A percentile compares a stretch with the other conserved stretches of the same genome.
Conservation (phyloP, 768 basidiomycete genomes). For the Lanmaoa pseudosensibilis region DNA sequence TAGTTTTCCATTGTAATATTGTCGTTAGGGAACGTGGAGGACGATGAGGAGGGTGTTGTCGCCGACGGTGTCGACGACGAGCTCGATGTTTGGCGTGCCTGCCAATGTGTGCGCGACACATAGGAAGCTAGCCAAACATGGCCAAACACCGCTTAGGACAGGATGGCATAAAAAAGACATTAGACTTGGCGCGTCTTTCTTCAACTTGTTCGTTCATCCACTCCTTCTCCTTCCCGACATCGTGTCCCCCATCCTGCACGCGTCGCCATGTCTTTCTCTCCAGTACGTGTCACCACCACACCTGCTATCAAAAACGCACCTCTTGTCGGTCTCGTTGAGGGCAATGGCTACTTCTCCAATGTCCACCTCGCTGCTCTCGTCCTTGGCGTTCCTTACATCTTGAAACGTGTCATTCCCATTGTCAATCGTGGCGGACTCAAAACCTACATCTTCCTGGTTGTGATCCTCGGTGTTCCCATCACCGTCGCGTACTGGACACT, state of each 20-base stretch:
- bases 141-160: constrained; percentile 16
- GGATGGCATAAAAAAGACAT: constrained; percentile 20
- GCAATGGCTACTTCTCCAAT: constrained; percentile 84
- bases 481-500: constrained; percentile 88
- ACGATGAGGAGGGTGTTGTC: background rate
- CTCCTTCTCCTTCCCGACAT: constrained; percentile 13
- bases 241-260: background rate
- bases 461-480: constrained; percentile 73
- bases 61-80: background rate
- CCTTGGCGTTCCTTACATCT: constrained; percentile 76
- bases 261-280: constrained; percentile 42
- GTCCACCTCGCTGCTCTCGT: constrained; percentile 73
- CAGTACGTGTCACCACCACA: constrained; percentile 62
- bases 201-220: constrained; percentile 18
- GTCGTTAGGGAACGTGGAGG: background rate
- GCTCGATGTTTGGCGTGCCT: background rate
- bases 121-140: constrained; percentile 10
- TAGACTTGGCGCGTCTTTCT: background rate
- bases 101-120: background rate
- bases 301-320: constrained; percentile 87
- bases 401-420: constrained; percentile 80
- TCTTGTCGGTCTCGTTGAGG: constrained; percentile 77
- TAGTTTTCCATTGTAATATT: constrained; percentile 30
- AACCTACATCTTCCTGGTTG: constrained; percentile 78
- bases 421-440: constrained; percentile 83